These are phyloP conservation scores for Colletotrichum navitas DNA, from an alignment of 2,329 filamentous ascomycete species.

Conservation along the genomic window DNA sequence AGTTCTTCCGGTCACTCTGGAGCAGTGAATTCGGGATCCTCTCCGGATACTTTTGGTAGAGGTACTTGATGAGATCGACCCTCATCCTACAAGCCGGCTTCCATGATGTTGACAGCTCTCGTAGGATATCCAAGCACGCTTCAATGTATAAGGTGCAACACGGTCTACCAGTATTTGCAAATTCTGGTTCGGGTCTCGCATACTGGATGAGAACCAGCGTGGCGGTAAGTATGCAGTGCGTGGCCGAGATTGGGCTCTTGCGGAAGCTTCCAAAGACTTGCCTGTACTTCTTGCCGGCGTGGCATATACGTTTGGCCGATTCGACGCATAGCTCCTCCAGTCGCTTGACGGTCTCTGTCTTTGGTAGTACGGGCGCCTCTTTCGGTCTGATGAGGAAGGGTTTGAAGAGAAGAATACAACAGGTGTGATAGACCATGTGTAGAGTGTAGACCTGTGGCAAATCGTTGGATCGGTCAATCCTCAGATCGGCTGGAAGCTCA, in stretches of 20 bases:
- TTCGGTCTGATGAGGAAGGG: slow-evolving; percentile 44
- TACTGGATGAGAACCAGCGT: slow-evolving; percentile 46
- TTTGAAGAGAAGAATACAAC: slow-evolving; percentile 49
- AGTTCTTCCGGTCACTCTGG: slow-evolving; percentile 10
- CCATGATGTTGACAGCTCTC: slow-evolving; percentile 34
- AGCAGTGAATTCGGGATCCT: slow-evolving; percentile 35
- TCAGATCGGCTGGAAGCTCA: slow-evolving; percentile 49
- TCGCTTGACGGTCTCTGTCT: slow-evolving; percentile 15
- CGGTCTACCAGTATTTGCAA: slow-evolving; percentile 27
- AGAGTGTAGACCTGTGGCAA: slow-evolving; percentile 50
- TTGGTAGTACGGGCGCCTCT: not conserved
- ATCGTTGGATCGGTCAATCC: slow-evolving; percentile 45
- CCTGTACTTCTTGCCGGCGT: slow-evolving; percentile 49
- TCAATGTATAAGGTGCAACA: slow-evolving; percentile 39
- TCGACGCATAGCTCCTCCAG: slow-evolving; percentile 42
- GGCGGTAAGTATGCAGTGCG: slow-evolving; percentile 52
- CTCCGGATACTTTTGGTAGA: slow-evolving; percentile 38
- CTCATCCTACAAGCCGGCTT: slow-evolving; percentile 30
- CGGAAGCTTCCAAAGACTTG: slow-evolving; percentile 52
- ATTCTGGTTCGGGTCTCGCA: slow-evolving; percentile 34
- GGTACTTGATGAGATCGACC: slow-evolving; percentile 28
- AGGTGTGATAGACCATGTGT: slow-evolving; percentile 53
- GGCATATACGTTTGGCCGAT: slow-evolving; percentile 46
- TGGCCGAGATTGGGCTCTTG: slow-evolving; percentile 51
- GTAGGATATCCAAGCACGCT: slow-evolving; percentile 32